Evolutionary conservation across 345 rosid genomes (phyloP).

Genomic region (Anastatica hierochuntica): DNA sequence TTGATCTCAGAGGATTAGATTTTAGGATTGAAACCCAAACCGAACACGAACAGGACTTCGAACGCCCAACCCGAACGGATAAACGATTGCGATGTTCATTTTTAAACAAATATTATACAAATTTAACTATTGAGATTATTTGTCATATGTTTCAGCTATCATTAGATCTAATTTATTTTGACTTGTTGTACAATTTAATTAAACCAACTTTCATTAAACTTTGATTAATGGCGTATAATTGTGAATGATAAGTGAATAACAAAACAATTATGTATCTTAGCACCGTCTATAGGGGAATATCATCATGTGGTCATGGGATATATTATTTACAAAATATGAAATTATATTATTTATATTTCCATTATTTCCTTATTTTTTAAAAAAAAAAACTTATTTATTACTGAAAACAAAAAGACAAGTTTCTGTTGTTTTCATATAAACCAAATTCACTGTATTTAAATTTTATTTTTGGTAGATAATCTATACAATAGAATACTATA

Average conservation of each 20-base stretch:
- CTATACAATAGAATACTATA: not conserved
- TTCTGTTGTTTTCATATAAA: not conserved
- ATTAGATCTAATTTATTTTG: not conserved
- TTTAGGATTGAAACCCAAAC: too few relatives aligned
- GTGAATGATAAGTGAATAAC: conserved; percentile 6
- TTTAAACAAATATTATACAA: too few relatives aligned
- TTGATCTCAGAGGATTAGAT: too few relatives aligned
- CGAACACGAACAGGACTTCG: too few relatives aligned
- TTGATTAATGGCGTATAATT: conserved; percentile 5
- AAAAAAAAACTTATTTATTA: not conserved
- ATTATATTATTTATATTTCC: not conserved
- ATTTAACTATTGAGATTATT: too few relatives aligned
- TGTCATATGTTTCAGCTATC: conserved; percentile 1
- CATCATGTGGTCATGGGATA: conserved; percentile 4
- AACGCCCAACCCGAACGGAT: too few relatives aligned
- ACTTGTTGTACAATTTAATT: not conserved
- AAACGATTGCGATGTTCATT: too few relatives aligned
- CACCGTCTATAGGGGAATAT: conserved; percentile 19
- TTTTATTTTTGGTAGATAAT: conserved; percentile 4
- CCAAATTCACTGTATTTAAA: too few relatives aligned
- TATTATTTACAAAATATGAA: conserved; percentile 3
- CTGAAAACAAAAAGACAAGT: too few relatives aligned
- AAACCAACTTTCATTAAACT: not conserved
- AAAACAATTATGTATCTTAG: conserved; percentile 4
- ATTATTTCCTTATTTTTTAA: not conserved